Conservation (phyloP, 306 rosid genomes). For the Trifolium subterraneum region DNA sequence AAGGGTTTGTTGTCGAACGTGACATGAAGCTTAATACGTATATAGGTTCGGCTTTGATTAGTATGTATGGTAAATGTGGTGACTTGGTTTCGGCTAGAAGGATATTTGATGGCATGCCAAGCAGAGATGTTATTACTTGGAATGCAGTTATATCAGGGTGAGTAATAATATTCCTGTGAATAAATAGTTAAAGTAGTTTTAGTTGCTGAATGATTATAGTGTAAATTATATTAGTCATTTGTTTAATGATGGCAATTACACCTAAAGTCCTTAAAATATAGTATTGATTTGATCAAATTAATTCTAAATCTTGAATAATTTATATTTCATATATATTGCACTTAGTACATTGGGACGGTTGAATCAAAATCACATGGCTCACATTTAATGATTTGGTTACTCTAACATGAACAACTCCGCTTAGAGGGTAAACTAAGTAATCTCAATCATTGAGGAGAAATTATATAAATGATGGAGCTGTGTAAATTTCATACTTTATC, state of each 20-base stretch:
- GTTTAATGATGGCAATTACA: neutral
- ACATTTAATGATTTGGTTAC: neutral
- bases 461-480: neutral
- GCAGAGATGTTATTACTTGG: constrained; percentile 78
- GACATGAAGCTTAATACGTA: constrained; percentile 60
- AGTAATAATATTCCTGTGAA: constrained; percentile 38
- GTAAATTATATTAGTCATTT: neutral
- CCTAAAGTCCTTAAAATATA: neutral
- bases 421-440: neutral
- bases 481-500: neutral
- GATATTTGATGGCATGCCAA: constrained; percentile 65
- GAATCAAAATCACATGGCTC: neutral
- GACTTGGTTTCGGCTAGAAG: constrained; percentile 72
- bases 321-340: neutral
- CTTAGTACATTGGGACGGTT: neutral
- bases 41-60: constrained; percentile 82
- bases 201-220: neutral
- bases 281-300: neutral
- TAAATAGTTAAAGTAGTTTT: neutral
- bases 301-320: neutral
- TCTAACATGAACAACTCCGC: neutral
- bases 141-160: constrained; percentile 90
- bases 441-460: neutral
- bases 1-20: constrained; percentile 61
- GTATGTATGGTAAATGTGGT: constrained; percentile 84